A percentile compares a stretch with the other conserved stretches of the same genome.
phyloP scores from a whole-genome alignment of 352 stramenopile species.

The Globisporangium cederbergense region DNA sequence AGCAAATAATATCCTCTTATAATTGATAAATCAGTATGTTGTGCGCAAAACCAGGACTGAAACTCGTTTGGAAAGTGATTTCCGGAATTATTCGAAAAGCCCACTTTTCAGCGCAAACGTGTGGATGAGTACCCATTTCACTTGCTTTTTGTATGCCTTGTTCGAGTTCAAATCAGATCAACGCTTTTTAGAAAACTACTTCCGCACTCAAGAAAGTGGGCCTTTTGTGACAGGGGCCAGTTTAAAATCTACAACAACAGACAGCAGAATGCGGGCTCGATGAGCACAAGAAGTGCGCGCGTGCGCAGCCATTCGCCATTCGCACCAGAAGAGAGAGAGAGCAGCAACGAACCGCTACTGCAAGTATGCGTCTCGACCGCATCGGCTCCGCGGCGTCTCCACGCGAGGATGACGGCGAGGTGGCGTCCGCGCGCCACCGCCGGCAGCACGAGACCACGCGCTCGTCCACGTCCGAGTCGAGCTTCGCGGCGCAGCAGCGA shows the following conservation, averaged over 20 bases:
- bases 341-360: not conserved
- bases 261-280: not conserved
- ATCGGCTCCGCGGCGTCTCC: slow-evolving; percentile 1
- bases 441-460: not conserved
- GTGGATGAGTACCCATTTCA: not conserved
- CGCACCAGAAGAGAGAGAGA: not conserved
- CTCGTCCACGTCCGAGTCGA: slow-evolving; percentile 14
- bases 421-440: not conserved
- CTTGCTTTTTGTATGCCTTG: slow-evolving; percentile 5
- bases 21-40: not conserved
- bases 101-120: not conserved
- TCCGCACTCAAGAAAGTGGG: not conserved
- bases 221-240: not conserved
- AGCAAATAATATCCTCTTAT: not conserved
- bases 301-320: slow-evolving; percentile 5
- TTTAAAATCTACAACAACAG: not conserved
- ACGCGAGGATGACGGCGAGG: not conserved
- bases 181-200: not conserved
- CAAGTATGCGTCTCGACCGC: slow-evolving; percentile 11
- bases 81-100: not conserved
- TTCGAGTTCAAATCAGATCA: not conserved
- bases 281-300: not conserved
- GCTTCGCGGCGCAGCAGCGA: not conserved
- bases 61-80: not conserved
- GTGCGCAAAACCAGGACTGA: not conserved